A percentile compares a stretch with the other conserved stretches of the same genome.
These are phyloP conservation scores for Entomortierella parvispora DNA, from an alignment of 192 early-diverging fungal species.

Conservation along the genomic window DNA sequence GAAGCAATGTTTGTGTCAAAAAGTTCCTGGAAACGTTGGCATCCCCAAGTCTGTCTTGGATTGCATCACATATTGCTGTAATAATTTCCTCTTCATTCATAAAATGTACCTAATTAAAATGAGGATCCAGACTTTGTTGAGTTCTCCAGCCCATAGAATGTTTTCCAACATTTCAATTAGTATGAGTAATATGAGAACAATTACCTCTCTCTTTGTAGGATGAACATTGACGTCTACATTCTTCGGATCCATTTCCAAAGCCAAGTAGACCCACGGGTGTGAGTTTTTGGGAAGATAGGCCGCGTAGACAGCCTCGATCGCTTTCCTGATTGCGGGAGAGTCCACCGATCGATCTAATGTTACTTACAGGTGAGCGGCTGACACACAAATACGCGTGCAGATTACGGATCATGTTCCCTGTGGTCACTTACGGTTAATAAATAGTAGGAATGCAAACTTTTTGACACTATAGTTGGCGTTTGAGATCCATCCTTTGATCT, in stretches of 20 bases:
- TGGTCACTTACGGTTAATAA: slow-evolving; percentile 87
- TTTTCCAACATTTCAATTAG: too few species aligned
- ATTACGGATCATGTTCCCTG: not conserved
- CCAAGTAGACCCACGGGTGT: slow-evolving; percentile 92
- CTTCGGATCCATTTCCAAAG: slow-evolving; percentile 84
- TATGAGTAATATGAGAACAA: too few species aligned
- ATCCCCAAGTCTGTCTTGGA: slow-evolving; percentile 74
- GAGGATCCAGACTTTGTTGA: too few species aligned
- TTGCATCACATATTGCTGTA: slow-evolving; percentile 69
- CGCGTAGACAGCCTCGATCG: slow-evolving; percentile 85
- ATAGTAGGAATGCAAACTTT: slow-evolving; percentile 87
- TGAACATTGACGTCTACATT: slow-evolving; percentile 99
- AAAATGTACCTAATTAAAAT: slow-evolving; percentile 78
- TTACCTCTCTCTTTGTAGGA: slow-evolving; percentile 93
- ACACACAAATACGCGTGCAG: not conserved
- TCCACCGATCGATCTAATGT: slow-evolving; percentile 85
- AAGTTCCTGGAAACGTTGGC: slow-evolving; percentile 82
- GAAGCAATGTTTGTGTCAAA: slow-evolving; percentile 67
- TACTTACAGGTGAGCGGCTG: too few species aligned
- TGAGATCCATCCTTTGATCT: slow-evolving; percentile 82
- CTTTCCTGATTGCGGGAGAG: slow-evolving; percentile 78
- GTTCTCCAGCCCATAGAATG: not conserved
- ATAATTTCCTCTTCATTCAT: slow-evolving; percentile 91
- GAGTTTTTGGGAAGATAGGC: slow-evolving; percentile 85
- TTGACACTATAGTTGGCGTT: slow-evolving; percentile 91